Evolutionary conservation across 139 green algal genomes (phyloP), one percentile per base, ranked within the genome.

Genomic region (Raphidocelis subcapitata): DNA sequence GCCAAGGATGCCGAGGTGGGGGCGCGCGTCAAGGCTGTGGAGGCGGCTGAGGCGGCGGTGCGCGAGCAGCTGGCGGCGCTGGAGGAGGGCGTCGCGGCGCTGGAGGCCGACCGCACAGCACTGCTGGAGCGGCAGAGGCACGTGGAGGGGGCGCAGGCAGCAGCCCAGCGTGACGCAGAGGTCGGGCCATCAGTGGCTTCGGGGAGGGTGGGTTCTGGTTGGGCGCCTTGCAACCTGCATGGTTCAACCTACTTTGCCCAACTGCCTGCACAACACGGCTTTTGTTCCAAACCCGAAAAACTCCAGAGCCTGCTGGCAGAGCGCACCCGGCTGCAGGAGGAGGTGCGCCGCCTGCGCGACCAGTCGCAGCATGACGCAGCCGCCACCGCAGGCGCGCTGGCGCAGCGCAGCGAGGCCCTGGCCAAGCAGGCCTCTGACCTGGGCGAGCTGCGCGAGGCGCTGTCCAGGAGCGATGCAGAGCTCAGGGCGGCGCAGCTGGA

Each of bases 401-500:
- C 28, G 31, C 59, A 36, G 36, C 59, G 41, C 12, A 12, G 41
- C 8, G 41, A 49, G 41, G 41, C 12, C 12, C 12, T 49, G 41
- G 41, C 41, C 41, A 49, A 49, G 41, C 41, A 49, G 41, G 41
- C 41, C 8, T 8, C 41, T 8, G 41, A 49, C 41, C 41, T 49
- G 41, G 41, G 41, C 8, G 41, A 8, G 41, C 41, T 49, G 41
- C 8, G 41, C 8, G 41, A 49, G 41, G 41, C 41, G 8, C 12
- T 49, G 41, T 8, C 41, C 12, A 8, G 41, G 8, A 49, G 41
- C 12, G 41, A 49, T 8, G 26, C 26, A 12, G 35, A 51, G 2
- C 49, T 77, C 44, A 68, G 55, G 24, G 32, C 49, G 18, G 61
- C 60, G 5, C 70, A 77, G 70, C 70, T 77, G 46, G 70, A 77